phyloP scores from a whole-genome alignment of 1,139 yeast genomes.

The Pichia terricola region DNA sequence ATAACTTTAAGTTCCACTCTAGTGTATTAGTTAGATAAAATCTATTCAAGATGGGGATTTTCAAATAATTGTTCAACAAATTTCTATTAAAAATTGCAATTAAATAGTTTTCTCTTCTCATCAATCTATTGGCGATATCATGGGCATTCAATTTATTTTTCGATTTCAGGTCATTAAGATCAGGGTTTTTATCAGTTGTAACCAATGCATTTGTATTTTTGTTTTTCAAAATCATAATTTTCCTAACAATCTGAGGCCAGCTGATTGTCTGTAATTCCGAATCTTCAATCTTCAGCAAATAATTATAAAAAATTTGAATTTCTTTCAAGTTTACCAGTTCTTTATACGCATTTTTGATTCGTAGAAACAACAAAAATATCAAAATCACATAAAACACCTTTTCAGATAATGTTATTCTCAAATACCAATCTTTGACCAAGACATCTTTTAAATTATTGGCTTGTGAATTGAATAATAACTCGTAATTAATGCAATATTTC shows the following conservation, averaged over 20 bases:
- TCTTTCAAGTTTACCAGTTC: conserved; percentile 47
- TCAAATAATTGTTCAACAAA: conserved; percentile 54
- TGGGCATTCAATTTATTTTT: conserved; percentile 80
- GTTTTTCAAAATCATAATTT: conserved; percentile 64
- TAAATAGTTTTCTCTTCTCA: conserved; percentile 90
- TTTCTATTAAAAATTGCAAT: conserved; percentile 82
- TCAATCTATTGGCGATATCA: conserved; percentile 87
- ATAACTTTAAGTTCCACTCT: conserved; percentile 88
- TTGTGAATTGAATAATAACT: conserved; percentile 26
- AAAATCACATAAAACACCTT: conserved; percentile 60
- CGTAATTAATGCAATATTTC: conserved; percentile 66
- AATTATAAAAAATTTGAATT: conserved; percentile 53
- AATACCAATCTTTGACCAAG: conserved; percentile 51
- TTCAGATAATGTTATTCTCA: conserved; percentile 38
- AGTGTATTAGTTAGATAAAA: conserved; percentile 67
- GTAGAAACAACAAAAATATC: conserved; percentile 43
- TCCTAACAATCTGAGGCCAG: conserved; percentile 83
- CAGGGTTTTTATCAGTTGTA: conserved; percentile 24
- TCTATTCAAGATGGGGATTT: conserved; percentile 34
- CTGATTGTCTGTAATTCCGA: conserved; percentile 86
- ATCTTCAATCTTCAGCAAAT: conserved; percentile 61
- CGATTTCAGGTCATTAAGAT: conserved; percentile 49
- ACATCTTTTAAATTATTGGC: conserved; percentile 28
- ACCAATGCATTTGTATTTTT: conserved; percentile 60
- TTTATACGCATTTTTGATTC: conserved; percentile 51